Conservation (phyloP, 2,329 filamentous ascomycete species). For the Domatiomyces catenatus region DNA sequence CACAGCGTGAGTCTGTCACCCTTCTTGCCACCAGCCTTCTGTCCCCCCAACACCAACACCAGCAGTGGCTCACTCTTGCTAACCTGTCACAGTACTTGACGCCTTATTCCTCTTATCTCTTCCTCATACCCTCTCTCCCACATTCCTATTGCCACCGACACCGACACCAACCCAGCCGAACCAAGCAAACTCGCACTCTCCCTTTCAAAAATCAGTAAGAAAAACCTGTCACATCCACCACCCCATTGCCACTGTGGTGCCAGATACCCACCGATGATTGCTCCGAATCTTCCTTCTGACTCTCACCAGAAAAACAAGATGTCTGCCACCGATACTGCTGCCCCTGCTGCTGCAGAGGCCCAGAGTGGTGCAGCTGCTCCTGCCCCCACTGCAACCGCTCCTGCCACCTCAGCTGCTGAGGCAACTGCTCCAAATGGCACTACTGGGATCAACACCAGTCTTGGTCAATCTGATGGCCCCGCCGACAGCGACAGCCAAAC, state of each 20-base stretch:
- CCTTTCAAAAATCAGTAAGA: neutral
- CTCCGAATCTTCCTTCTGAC: slow-evolving; percentile 31
- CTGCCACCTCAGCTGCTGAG: slow-evolving; percentile 46
- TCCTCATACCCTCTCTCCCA: slow-evolving; percentile 1
- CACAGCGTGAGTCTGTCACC: slow-evolving; percentile 5
- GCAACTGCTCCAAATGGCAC: slow-evolving; percentile 30
- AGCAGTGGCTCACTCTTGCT: neutral
- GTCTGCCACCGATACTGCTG: slow-evolving; percentile 64
- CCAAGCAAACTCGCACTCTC: slow-evolving; percentile 4
- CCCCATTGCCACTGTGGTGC: slow-evolving; percentile 5
- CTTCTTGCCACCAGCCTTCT: slow-evolving; percentile 1
- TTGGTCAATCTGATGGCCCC: slow-evolving; percentile 29
- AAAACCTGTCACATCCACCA: neutral
- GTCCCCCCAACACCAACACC: neutral
- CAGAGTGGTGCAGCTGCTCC: slow-evolving; percentile 41
- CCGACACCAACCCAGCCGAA: neutral
- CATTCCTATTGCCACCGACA: slow-evolving; percentile 1
- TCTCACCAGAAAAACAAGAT: slow-evolving; percentile 51
- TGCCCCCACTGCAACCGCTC: slow-evolving; percentile 57
- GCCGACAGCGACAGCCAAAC: slow-evolving; percentile 38
- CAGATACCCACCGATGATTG: neutral
- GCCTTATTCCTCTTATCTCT: slow-evolving; percentile 4
- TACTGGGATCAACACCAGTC: slow-evolving; percentile 55
- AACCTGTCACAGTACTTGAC: slow-evolving; percentile 6
- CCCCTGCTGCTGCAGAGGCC: slow-evolving; percentile 47